These are phyloP conservation scores for Leptodontidium sp. DNA, from an alignment of 2,329 filamentous ascomycete species.

Conservation along the genomic window DNA sequence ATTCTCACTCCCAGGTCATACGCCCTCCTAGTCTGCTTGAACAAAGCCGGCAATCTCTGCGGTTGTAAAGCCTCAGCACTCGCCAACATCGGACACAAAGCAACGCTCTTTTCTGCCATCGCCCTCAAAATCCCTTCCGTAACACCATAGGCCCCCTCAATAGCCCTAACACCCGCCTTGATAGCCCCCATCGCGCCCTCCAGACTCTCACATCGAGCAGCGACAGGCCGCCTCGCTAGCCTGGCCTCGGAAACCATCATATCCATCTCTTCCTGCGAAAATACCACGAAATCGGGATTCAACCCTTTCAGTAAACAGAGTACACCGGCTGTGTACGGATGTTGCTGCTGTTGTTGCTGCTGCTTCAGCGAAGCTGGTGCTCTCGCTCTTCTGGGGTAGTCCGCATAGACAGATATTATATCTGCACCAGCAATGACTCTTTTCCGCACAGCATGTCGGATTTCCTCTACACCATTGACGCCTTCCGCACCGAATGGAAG, in stretches of 20 bases:
- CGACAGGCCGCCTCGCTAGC: slow-evolving; percentile 52
- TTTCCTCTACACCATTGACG: slow-evolving; percentile 57
- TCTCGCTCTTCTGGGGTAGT: slow-evolving; percentile 53
- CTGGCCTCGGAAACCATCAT: slow-evolving; percentile 58
- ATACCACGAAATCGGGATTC: slow-evolving; percentile 55
- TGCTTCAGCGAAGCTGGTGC: slow-evolving; percentile 52
- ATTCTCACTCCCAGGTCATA: slow-evolving; percentile 57
- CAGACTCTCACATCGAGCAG: slow-evolving; percentile 53
- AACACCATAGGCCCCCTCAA: slow-evolving; percentile 56
- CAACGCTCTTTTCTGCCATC: slow-evolving; percentile 54
- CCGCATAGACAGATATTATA: slow-evolving; percentile 60
- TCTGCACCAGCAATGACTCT: slow-evolving; percentile 58
- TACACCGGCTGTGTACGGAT: slow-evolving; percentile 16
- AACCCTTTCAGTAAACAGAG: slow-evolving; percentile 45
- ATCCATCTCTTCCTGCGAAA: slow-evolving; percentile 58
- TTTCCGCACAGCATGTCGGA: slow-evolving; percentile 55
- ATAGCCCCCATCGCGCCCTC: slow-evolving; percentile 56
- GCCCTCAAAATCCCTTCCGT: slow-evolving; percentile 52
- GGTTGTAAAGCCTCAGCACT: slow-evolving; percentile 51
- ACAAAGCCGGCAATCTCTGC: slow-evolving; percentile 44
- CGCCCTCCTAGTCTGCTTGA: slow-evolving; percentile 54
- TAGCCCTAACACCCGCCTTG: slow-evolving; percentile 54
- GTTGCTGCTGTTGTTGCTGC: slow-evolving; percentile 14
- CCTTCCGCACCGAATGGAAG: slow-evolving; percentile 52
- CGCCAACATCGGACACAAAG: slow-evolving; percentile 62